A percentile compares a stretch with the other conserved stretches of the same genome.
phyloP scores from a whole-genome alignment of 495 filamentous ascomycete species.

The Terfezia boudieri region DNA sequence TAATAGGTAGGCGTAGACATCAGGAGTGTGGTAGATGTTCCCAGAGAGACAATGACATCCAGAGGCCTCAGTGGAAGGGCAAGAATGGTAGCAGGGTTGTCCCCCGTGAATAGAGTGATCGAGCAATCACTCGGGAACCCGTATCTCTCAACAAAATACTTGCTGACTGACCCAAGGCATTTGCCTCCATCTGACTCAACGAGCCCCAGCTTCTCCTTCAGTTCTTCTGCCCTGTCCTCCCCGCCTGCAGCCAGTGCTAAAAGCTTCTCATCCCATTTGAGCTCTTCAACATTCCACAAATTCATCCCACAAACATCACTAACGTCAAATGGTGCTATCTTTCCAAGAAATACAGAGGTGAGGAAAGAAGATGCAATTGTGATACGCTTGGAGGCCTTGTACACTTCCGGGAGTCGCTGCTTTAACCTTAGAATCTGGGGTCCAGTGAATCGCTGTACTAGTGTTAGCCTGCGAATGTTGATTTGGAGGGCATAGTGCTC shows the following conservation, averaged over 20 bases:
- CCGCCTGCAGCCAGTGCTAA: constrained; percentile 54
- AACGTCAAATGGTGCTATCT: constrained; percentile 74
- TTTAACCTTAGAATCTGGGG: constrained; percentile 83
- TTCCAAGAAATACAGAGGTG: constrained; percentile 72
- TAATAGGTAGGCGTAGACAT: constrained; percentile 84
- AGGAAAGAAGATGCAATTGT: constrained; percentile 90
- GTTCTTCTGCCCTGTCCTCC: constrained; percentile 33
- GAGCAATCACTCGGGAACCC: constrained; percentile 49
- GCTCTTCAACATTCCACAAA: constrained; percentile 67
- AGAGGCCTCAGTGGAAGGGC: constrained; percentile 62
- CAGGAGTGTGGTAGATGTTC: constrained; percentile 87
- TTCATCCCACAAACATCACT: constrained; percentile 95
- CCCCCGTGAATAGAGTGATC: constrained; percentile 72
- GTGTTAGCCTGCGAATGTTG: constrained; percentile 13
- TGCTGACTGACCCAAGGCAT: constrained; percentile 46
- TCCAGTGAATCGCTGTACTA: constrained; percentile 76
- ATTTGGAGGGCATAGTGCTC: constrained; percentile 15
- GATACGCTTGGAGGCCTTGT: constrained; percentile 58
- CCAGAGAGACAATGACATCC: constrained; percentile 83
- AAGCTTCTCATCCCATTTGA: constrained; percentile 48
- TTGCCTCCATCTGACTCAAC: constrained; percentile 62
- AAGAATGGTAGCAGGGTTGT: constrained; percentile 90
- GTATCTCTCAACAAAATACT: constrained; percentile 57
- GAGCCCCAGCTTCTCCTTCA: constrained; percentile 57
- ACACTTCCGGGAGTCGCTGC: constrained; percentile 54